A percentile compares a stretch with the other conserved stretches of the same genome.
These are phyloP conservation scores for Epichloe glyceriae DNA, from an alignment of 2,329 filamentous ascomycete genomes.

Conservation along the genomic window DNA sequence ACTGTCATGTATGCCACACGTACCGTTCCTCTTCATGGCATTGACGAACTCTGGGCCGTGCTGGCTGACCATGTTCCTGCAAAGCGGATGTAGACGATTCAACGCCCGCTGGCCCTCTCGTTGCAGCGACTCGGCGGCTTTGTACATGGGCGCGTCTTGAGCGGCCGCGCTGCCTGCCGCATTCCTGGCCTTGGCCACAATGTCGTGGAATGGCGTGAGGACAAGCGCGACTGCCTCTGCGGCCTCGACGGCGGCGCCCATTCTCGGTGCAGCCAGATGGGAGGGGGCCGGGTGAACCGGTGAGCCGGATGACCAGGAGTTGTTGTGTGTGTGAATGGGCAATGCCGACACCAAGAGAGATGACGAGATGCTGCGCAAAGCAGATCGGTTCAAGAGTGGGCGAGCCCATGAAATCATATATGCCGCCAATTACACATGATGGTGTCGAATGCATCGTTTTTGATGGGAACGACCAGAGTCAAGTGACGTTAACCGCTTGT, in stretches of 20 bases:
- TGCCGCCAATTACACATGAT: no score
- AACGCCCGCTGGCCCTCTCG: slow-evolving; percentile 37
- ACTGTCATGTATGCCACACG: not conserved
- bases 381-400: no score
- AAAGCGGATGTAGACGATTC: slow-evolving; percentile 39
- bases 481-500: no score
- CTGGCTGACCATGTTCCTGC: slow-evolving; percentile 32
- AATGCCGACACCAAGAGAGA: no score
- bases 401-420: no score
- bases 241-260: slow-evolving; percentile 15
- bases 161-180: slow-evolving; percentile 35
- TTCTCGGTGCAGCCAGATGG: not conserved
- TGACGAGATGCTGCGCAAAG: no score
- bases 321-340: no score
- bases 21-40: slow-evolving; percentile 37
- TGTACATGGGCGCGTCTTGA: slow-evolving; percentile 30
- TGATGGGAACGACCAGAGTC: no score
- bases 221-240: slow-evolving; percentile 30
- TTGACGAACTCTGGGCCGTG: slow-evolving; percentile 37
- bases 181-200: slow-evolving; percentile 35
- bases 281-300: no score
- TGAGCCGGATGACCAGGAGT: no score
- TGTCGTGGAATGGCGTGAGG: slow-evolving; percentile 37
- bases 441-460: no score
- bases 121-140: slow-evolving; percentile 31